Base-by-base conservation (phyloP, 106 monocot genomes). In the Triglochin maritima region DNA sequence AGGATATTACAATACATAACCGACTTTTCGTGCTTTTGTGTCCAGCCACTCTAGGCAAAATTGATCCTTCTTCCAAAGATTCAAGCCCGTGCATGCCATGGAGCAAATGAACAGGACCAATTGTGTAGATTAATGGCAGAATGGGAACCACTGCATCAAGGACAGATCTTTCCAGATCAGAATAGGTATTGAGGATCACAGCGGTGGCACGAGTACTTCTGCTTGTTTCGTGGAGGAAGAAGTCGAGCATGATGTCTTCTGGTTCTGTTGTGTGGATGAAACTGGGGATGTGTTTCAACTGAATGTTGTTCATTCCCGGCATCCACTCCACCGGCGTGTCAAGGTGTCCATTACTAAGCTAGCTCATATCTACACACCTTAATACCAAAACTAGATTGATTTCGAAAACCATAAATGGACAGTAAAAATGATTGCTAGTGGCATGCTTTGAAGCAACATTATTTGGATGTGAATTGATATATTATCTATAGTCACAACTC, bases 41-140 rank as follows among this genome's bases (percentile, higher is more conserved):
- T 67, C 51, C 16, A 74, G 42, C 74, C 67, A 74, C 41, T 67
- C 13, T 3, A 67, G 42, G 46, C 74, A 74, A 29, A 8, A 9
- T 0, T 12, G 6, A 44, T 74, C 74, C 43, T 67, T 60, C 45
- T 61, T 61, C 67, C 67, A 67, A 3, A 67, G 67, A 43, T 61
- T 75, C 13, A 60, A 61, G 12, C 46, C 60, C 51, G 61, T 46
- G 42, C 4, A 50, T 10, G 44, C 49, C 14, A 51, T 17, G 57
- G 41, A 73, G 73, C 17, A 62, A 42, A 29, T 53, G 62, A 12
- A 65, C 55, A 0, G 73, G 65, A 8, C 73, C 73, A 9, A 73
- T 17, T 16, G 64, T n/a, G 65, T 73, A 73, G 9, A 73, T 8
- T 1, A 13, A 9, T 14, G 73, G 64, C 46, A 65, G 57, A 2